Base-by-base conservation (phyloP, 345 rosid species). In the Theobroma cacao region DNA sequence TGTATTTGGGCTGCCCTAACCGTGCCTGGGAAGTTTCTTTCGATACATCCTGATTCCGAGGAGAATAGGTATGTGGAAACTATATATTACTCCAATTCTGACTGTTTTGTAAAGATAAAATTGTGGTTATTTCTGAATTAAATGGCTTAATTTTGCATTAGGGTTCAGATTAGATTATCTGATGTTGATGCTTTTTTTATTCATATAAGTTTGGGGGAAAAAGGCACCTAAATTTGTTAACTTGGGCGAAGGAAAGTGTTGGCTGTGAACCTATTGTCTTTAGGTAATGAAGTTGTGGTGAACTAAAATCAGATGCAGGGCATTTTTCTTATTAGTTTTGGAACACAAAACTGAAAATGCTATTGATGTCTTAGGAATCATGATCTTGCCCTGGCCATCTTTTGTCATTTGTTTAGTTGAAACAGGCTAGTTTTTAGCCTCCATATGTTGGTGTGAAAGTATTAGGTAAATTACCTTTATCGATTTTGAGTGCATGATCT, bases 1-100 rank as follows among this genome's bases (percentile, higher is more conserved):
- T 94, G 95, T 85, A 78, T 89, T 87, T 97, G 95, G 97, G 98
- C 99, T 45, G 97, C 95, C 33, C 86, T 97, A 75, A 87, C 95
- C 14, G 97, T 91, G 65, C 96, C 98, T 3, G 98, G 98, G 69
- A 89, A 90, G 64, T 97, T 97, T 80, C 92, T 85, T 34, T 91
- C 98, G 1, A 91, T 97, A 38, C 93, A 94, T 71, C 98, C 98
- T 0, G 93, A 91, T 77, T 90, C 99, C 4, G 99, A 94, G 33
- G 98, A 97, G 70, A 97, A 97, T 73, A 92, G 98, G 99, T 97
- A 72, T 74, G 80, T 70, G 62, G 71, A n/a, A 67, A 62, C 36
- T 28, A 62, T 45, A 31, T 50, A 8, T n/a, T 53, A 8, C 10
- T 20, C 28, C 52, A 5, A 30, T 69, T 61, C 24, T 36, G 6